Base-by-base conservation (phyloP, 345 rosid species). In the Arabis hirsuta region DNA sequence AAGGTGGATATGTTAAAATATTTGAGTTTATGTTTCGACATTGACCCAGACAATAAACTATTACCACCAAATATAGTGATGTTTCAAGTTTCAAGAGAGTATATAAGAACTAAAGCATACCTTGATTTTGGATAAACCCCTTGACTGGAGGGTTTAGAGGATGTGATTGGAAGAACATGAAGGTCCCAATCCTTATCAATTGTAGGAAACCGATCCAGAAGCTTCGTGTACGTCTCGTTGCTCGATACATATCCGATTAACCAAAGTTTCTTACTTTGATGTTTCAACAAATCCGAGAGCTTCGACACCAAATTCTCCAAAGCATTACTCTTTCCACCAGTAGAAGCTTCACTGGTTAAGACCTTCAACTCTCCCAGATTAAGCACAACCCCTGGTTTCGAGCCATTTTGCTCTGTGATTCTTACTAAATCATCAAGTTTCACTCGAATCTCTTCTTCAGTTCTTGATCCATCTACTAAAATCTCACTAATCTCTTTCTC, bases 151-250 rank as follows among this genome's bases (percentile, higher is more conserved):
- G 72, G 57, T 74, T 66, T 77, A 42, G 82, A 72, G 46, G 85
- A 72, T 54, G 87, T 74, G n/a, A 84, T 75, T 2, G 90, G 90
- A 81, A 85, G 68, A 61, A 82, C 47, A 19, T 85, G 83, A 78
- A 87, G 81, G 80, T 87, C 90, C 96, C 88, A 89, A 13, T 85
- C 86, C 62, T 78, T 79, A 20, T 84, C 87, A 2, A 83, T 47
- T 20, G 45, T 68, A 0, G 90, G 86, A 75, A 81, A 89, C 75
- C 69, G 76, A 13, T 63, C 72, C 0, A 77, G 54, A 58, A 87
- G 81, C 79, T 81, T 84, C 31, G 61, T 66, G 54, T 80, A 88
- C 1, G 62, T 84, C 70, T 88, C 92, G 31, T 78, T 48, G 38
- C 74, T 84, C 13, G 77, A 82, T 2, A 61, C 81, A 43, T 80